A percentile compares a stretch with the other conserved stretches of the same genome.
Conservation (phyloP, 768 basidiomycete species). For the Russula vinacea region DNA sequence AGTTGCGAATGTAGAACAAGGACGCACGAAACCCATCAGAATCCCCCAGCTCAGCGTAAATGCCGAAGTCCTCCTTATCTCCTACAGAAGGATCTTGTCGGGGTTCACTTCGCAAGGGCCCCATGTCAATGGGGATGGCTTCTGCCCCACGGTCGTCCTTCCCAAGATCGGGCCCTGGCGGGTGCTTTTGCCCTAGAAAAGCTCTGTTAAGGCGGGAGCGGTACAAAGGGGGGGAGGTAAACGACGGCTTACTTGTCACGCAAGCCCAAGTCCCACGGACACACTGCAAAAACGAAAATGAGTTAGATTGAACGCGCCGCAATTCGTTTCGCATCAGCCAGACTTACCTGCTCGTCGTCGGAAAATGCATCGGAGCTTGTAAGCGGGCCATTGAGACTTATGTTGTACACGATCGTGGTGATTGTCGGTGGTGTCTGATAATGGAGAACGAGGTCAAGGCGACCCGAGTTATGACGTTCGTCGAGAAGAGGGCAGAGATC, state of each 20-base stretch:
- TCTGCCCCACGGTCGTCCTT: slow-evolving; percentile 7
- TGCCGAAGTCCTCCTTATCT: slow-evolving; percentile 17
- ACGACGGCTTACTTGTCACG: slow-evolving; percentile 21
- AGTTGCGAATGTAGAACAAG: background rate
- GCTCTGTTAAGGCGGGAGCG: background rate
- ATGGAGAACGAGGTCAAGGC: slow-evolving; percentile 27
- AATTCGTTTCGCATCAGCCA: background rate
- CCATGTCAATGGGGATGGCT: slow-evolving; percentile 13
- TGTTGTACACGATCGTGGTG: slow-evolving; percentile 35
- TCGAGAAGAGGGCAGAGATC: slow-evolving; percentile 36
- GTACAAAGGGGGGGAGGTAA: background rate
- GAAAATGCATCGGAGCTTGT: slow-evolving; percentile 29
- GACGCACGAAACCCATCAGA: slow-evolving; percentile 11
- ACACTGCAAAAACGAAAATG: slow-evolving; percentile 17
- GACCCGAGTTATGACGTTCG: slow-evolving; percentile 29
- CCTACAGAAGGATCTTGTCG: background rate
- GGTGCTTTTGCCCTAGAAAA: slow-evolving; percentile 19
- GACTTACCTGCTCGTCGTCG: slow-evolving; percentile 35
- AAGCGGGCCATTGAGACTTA: slow-evolving; percentile 34
- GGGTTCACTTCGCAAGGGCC: slow-evolving; percentile 9
- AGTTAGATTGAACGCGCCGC: background rate
- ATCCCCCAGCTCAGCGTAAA: slow-evolving; percentile 12
- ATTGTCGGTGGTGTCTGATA: slow-evolving; percentile 34
- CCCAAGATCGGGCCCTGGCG: slow-evolving; percentile 9
- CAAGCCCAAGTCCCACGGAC: slow-evolving; percentile 28